Base-by-base conservation (phyloP, 1,284 basidiomycete species). In the Ceraceosorus bombacis region DNA sequence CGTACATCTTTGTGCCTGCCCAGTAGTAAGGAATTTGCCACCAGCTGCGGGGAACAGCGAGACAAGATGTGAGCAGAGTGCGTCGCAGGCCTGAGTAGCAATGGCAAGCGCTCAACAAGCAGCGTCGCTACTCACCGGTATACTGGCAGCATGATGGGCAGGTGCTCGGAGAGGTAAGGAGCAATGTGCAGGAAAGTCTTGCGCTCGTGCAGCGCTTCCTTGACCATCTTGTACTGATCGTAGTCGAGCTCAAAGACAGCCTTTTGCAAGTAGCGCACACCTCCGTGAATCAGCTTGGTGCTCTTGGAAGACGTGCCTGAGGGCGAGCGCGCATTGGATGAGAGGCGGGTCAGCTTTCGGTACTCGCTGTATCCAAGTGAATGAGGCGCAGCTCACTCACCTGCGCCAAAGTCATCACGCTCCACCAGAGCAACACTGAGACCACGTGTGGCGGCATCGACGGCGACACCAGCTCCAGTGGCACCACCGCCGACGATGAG, bases 1-100 rank as follows among this genome's bases (percentile, higher is more conserved):
- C 94, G 81, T 98, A 98, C 82, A 95, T 82, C 82, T 97, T 97
- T 81, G 90, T 94, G 13, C 94, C 94, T 2, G 85, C 86, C 81
- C 85, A 94, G 80, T 93, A 97, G 80, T 97, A 97, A 0, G 94
- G 94, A 5, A 97, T 83, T 75, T 96, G 91, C 92, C 93, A 97
- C 80, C 90, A 94, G 41, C 49, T 54, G 53, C 38, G n/a, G 49
- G 48, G 37, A 48, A 5, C 6, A 51, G 40, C 50, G 39, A 41
- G 49, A 27, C 37, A n/a, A 5, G 27, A 41, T n/a, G n/a, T 36
- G 6, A 41, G 15, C 36, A 27, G 43, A n/a, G n/a, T 56, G 46
- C 37, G 41, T 52, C 10, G 27, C 27, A 27, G 27, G 27, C 27
- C 27, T 4, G 5, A 27, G 27, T 27, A 5, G 37, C 43, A 61